Evolutionary conservation across 2,329 filamentous ascomycete species (phyloP).

Genomic region (Alternaria tenuissima): DNA sequence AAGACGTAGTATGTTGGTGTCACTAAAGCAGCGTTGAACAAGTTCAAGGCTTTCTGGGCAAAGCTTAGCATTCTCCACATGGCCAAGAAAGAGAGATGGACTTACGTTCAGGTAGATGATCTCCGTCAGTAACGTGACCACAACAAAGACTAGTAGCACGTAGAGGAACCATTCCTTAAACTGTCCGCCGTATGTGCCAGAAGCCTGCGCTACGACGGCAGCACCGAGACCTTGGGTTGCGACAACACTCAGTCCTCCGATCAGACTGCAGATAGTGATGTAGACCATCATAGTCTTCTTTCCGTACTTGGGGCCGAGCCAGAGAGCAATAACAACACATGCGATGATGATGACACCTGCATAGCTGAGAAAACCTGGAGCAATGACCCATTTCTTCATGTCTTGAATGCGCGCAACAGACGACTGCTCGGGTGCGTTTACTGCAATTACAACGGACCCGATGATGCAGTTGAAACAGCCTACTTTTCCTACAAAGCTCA

Average conservation of each 20-base stretch:
- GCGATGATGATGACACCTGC: constrained; percentile 82
- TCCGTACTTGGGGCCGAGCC: constrained; percentile 84
- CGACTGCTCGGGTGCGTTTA: constrained; percentile 89
- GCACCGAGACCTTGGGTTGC: constrained; percentile 92
- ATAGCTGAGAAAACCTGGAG: constrained; percentile 86
- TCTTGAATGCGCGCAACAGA: constrained; percentile 88
- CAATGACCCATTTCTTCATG: constrained; percentile 87
- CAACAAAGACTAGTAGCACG: constrained; percentile 87
- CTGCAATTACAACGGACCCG: constrained; percentile 89
- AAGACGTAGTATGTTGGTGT: constrained; percentile 99
- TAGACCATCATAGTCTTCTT: constrained; percentile 99
- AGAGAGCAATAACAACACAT: constrained; percentile 75
- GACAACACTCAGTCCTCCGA: constrained; percentile 93
- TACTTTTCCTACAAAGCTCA: constrained; percentile 96
- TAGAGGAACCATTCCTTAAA: constrained; percentile 99
- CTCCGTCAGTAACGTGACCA: constrained; percentile 87
- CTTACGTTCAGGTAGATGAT: constrained; percentile 95
- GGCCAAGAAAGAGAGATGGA: constrained; percentile 29
- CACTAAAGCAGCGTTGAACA: constrained; percentile 96
- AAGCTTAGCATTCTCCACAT: constrained; percentile 11
- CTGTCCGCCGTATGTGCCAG: constrained; percentile 74
- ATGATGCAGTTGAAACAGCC: constrained; percentile 95
- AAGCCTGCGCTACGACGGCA: constrained; percentile 86
- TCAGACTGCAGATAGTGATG: constrained; percentile 92
- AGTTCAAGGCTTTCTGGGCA: constrained; percentile 90